Percentiles rank a stretch among this genome's conserved stretches.
These are phyloP conservation scores for Penicillium concentricum DNA, from an alignment of 2,329 filamentous ascomycete genomes.

Conservation along the genomic window DNA sequence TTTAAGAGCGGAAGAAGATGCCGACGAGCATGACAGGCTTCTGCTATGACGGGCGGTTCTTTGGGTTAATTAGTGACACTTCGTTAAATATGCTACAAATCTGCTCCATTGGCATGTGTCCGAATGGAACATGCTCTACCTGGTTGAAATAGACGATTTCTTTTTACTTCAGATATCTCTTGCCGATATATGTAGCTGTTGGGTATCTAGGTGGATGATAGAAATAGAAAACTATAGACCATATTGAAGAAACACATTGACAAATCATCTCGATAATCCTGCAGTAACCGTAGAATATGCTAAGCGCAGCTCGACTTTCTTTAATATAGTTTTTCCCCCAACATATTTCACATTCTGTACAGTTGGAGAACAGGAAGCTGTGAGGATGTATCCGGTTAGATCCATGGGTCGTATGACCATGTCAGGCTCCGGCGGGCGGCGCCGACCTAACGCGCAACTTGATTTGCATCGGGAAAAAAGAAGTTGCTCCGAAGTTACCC, in stretches of 20 bases:
- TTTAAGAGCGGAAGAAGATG: conserved; percentile 19
- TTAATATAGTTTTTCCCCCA: not conserved
- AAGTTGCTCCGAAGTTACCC: conserved; percentile 15
- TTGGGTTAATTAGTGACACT: conserved; percentile 1
- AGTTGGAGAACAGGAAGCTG: not conserved
- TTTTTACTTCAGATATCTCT: too few relatives aligned
- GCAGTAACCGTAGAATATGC: not conserved
- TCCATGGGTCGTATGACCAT: conserved; percentile 10
- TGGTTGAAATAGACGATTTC: not conserved
- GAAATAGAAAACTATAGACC: not conserved
- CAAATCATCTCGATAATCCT: not conserved
- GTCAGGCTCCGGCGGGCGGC: conserved; percentile 4
- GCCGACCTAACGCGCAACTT: conserved; percentile 14
- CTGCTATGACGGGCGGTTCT: not conserved
- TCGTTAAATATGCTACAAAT: not conserved
- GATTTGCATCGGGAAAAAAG: conserved; percentile 19
- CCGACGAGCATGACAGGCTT: conserved; percentile 17
- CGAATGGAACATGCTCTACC: not conserved
- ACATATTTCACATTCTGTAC: not conserved
- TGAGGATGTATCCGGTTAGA: not conserved
- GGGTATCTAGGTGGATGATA: not conserved
- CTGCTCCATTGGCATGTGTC: not conserved
- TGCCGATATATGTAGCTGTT: not conserved
- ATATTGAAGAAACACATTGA: not conserved
- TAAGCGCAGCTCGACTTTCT: not conserved